Percentiles rank a stretch among this genome's conserved stretches.
These are phyloP conservation scores for Cudoniella acicularis DNA, from an alignment of 495 filamentous ascomycete species.

Conservation along the genomic window DNA sequence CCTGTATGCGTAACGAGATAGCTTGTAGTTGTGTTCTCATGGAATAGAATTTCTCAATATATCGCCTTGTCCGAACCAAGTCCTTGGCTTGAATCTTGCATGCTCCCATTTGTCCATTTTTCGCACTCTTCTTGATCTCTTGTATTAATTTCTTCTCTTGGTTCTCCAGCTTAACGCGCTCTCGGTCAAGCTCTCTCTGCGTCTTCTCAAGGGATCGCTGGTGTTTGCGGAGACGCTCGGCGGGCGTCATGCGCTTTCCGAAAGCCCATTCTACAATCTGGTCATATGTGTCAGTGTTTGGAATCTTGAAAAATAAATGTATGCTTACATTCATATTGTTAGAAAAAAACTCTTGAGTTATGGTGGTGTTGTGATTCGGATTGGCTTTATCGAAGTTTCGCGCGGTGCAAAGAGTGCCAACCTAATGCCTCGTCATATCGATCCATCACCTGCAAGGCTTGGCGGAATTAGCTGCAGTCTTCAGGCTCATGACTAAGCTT, in stretches of 20 bases:
- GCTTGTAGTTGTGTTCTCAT: constrained; percentile 97
- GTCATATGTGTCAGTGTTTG: not conserved
- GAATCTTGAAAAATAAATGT: not conserved
- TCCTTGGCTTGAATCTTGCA: constrained; percentile 98
- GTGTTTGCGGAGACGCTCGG: constrained; percentile 94
- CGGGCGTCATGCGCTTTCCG: constrained; percentile 96
- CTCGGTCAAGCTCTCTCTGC: constrained; percentile 90
- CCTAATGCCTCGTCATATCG: not conserved
- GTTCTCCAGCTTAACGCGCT: constrained; percentile 90
- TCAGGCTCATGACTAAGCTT: not conserved
- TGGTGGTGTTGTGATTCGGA: not conserved
- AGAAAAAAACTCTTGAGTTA: not conserved
- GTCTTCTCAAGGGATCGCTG: constrained; percentile 95
- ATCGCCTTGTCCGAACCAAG: constrained; percentile 86
- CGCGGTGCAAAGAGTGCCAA: no score
- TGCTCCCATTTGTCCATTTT: constrained; percentile 94
- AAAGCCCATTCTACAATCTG: constrained; percentile 98
- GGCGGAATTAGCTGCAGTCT: not conserved
- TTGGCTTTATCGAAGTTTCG: constrained; percentile 3
- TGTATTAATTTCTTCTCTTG: constrained; percentile 95
- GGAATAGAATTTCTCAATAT: constrained; percentile 96
- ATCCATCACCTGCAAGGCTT: not conserved
- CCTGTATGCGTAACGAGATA: constrained; percentile 91
- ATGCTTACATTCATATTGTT: constrained; percentile 56
- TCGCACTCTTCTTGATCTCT: constrained; percentile 96